These are phyloP conservation scores for Leccinum fibrillosum DNA, from an alignment of 768 basidiomycete species.

Conservation along the genomic window DNA sequence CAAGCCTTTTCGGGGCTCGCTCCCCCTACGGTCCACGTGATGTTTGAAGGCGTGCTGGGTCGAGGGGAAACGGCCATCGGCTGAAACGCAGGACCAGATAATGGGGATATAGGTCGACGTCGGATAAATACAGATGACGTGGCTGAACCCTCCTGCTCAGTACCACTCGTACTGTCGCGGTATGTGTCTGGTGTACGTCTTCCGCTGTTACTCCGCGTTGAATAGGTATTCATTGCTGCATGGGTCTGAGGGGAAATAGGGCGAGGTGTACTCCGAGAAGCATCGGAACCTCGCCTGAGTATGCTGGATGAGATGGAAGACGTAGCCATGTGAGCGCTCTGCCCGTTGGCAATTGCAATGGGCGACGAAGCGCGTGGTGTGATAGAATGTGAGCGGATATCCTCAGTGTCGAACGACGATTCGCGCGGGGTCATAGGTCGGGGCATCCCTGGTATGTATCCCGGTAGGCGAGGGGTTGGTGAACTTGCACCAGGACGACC, in stretches of 20 bases:
- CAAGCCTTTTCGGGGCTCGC: constrained; percentile 31
- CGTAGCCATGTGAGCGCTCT: constrained; percentile 34
- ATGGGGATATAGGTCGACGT: constrained; percentile 70
- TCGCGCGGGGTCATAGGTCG: constrained; percentile 89
- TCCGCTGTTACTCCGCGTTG: constrained; percentile 58
- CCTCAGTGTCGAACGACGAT: constrained; percentile 59
- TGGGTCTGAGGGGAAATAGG: constrained; percentile 45
- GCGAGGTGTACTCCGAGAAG: constrained; percentile 48
- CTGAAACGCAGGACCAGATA: constrained; percentile 59
- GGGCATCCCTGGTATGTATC: constrained; percentile 89
- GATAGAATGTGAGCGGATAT: constrained; percentile 63
- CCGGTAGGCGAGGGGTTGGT: constrained; percentile 59
- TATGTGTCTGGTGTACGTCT: constrained; percentile 60
- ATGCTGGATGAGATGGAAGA: constrained; percentile 38
- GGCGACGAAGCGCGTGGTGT: constrained; percentile 81
- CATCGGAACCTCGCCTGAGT: constrained; percentile 53
- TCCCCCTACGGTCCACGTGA: constrained; percentile 60
- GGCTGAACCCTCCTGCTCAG: constrained; percentile 40
- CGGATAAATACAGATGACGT: constrained; percentile 53
- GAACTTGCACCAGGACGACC: constrained; percentile 49
- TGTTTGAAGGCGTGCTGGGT: constrained; percentile 66
- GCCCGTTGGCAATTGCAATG: constrained; percentile 35
- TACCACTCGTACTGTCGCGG: constrained; percentile 34
- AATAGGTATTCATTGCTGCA: constrained; percentile 43
- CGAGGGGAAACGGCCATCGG: constrained; percentile 52